Conservation (phyloP, 106 monocot species). For the Dendrobium catenatum region DNA sequence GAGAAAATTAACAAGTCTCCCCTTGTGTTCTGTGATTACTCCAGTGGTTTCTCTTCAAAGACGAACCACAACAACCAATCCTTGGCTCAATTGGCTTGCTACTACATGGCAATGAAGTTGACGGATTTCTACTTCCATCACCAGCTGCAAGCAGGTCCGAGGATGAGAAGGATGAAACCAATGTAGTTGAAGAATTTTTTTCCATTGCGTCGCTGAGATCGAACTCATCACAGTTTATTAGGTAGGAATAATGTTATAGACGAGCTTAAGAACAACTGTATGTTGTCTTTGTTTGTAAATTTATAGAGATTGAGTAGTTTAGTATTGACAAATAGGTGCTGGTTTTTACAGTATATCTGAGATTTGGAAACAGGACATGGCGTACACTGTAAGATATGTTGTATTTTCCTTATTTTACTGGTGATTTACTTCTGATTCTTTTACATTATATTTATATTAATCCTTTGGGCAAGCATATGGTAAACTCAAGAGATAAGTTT, state of each 20-base stretch:
- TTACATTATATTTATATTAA: no score
- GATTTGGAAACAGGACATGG: no score
- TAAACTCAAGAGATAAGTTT: no score
- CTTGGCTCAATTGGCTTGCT: slow-evolving; percentile 70
- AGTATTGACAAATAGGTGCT: no score
- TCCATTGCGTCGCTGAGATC: slow-evolving; percentile 56
- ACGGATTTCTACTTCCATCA: slow-evolving; percentile 63
- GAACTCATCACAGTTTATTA: slow-evolving; percentile 50
- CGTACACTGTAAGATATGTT: no score
- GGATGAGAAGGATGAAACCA: slow-evolving; percentile 55
- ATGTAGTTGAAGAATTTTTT: slow-evolving; percentile 50
- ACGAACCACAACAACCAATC: slow-evolving; percentile 43
- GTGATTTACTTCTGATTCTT: no score
- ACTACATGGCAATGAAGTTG: slow-evolving; percentile 77
- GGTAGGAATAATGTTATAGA: slow-evolving; percentile 7
- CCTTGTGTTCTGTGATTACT: slow-evolving; percentile 61
- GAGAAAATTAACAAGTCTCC: slow-evolving; percentile 54
- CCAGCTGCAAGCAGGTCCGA: slow-evolving; percentile 64
- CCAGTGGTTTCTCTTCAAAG: slow-evolving; percentile 64
- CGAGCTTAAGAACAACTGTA: no score
- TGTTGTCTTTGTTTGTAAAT: no score
- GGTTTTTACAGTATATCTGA: no score
- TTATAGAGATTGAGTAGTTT: no score
- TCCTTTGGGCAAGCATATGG: no score
- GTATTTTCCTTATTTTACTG: no score